Conservation (phyloP, 2,329 filamentous ascomycete species). For the Penicillium vulpinum region DNA sequence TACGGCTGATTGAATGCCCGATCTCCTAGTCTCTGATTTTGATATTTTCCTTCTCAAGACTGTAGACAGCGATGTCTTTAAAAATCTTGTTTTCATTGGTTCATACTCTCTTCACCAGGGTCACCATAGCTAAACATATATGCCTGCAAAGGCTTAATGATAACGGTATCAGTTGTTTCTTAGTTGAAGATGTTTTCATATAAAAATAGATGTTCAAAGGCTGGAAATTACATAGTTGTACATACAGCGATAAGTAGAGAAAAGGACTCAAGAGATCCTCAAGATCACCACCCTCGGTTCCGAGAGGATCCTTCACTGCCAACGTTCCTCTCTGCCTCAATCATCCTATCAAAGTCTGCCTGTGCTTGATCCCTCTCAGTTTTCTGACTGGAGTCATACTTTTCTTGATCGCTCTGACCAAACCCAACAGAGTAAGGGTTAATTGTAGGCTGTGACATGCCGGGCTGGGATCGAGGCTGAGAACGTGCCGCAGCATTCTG, state of each 20-base stretch:
- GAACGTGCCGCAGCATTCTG: slow-evolving; percentile 20
- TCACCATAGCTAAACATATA: slow-evolving; percentile 11
- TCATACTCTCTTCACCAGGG: neutral
- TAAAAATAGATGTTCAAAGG: neutral
- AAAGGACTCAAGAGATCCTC: neutral
- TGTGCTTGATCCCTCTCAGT: slow-evolving; percentile 42
- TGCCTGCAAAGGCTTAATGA: slow-evolving; percentile 23
- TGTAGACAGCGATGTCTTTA: slow-evolving; percentile 2
- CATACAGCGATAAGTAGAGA: slow-evolving; percentile 2
- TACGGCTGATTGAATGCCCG: neutral
- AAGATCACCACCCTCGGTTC: slow-evolving; percentile 19
- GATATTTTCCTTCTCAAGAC: slow-evolving; percentile 6
- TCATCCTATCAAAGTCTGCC: slow-evolving; percentile 45
- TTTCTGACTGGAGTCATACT: slow-evolving; percentile 22
- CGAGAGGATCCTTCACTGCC: slow-evolving; percentile 18
- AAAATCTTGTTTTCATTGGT: neutral
- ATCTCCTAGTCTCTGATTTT: neutral
- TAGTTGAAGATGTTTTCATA: neutral
- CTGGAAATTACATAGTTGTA: slow-evolving; percentile 9
- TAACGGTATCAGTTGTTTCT: slow-evolving; percentile 8
- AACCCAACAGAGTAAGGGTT: neutral
- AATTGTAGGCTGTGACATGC: neutral
- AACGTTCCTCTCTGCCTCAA: slow-evolving; percentile 42
- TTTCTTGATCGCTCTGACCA: slow-evolving; percentile 8
- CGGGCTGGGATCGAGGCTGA: slow-evolving; percentile 1